A percentile compares a stretch with the other conserved stretches of the same genome.
These are phyloP conservation scores for Didymosphaeria variabile DNA, from an alignment of 2,329 filamentous ascomycete genomes.

Conservation along the genomic window DNA sequence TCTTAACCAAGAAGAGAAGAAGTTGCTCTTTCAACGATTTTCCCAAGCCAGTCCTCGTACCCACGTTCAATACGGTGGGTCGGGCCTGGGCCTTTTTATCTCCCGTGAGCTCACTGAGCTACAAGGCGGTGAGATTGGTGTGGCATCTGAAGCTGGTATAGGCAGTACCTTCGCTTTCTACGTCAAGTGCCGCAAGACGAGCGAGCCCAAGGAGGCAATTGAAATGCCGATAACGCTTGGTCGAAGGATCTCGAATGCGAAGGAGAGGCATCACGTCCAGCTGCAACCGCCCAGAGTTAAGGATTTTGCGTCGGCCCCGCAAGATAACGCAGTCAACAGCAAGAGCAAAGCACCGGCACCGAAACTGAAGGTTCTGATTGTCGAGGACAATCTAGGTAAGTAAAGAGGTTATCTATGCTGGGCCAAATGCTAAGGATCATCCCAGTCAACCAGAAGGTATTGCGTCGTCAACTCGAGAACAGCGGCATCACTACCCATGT, in stretches of 20 bases:
- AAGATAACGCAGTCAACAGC: conserved; percentile 13
- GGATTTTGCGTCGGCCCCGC: conserved; percentile 44
- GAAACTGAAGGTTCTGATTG: conserved; percentile 51
- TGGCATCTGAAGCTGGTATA: conserved; percentile 71
- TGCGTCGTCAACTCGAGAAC: conserved; percentile 60
- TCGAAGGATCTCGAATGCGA: conserved; percentile 43
- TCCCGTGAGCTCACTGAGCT: conserved; percentile 80
- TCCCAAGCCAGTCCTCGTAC: conserved; percentile 79
- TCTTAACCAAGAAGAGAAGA: conserved; percentile 74
- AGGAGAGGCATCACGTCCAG: conserved; percentile 27
- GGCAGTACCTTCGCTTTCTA: conserved; percentile 83
- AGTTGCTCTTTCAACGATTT: conserved; percentile 79
- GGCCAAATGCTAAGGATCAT: conserved; percentile 16
- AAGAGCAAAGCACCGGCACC: conserved; percentile 26
- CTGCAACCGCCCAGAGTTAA: conserved; percentile 40
- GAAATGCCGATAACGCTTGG: conserved; percentile 39
- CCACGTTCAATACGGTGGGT: conserved; percentile 81
- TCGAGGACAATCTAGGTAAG: conserved; percentile 52
- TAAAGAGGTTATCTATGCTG: not conserved
- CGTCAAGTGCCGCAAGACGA: conserved; percentile 71
- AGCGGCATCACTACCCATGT: conserved; percentile 57
- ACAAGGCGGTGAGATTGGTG: conserved; percentile 81
- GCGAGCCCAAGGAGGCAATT: conserved; percentile 43
- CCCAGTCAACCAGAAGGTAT: conserved; percentile 59
- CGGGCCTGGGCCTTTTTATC: conserved; percentile 81